A percentile compares a stretch with the other conserved stretches of the same genome.
Evolutionary conservation across 148 eudicot genomes (phyloP).

Genomic region (Fallopia convolvulus): DNA sequence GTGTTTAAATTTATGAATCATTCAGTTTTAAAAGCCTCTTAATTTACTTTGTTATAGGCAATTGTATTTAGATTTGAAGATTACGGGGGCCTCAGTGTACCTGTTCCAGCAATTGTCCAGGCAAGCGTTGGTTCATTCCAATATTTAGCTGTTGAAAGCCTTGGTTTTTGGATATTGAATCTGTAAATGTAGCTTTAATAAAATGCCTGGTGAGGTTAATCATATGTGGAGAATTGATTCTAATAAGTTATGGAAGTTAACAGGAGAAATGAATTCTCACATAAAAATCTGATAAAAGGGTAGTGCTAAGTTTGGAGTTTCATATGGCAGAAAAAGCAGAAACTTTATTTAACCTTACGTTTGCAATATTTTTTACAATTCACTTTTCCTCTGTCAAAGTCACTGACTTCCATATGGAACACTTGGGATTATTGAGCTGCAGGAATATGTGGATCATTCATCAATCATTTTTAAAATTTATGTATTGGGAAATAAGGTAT

Average conservation of each 20-base stretch:
- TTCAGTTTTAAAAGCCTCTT: neutral
- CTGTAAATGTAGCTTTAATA: neutral
- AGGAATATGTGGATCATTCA: conserved; percentile 95
- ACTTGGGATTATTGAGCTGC: conserved; percentile 21
- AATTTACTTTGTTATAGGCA: conserved; percentile 41
- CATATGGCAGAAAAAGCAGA: neutral
- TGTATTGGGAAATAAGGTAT: conserved; percentile 65
- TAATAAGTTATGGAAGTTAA: neutral
- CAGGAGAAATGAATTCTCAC: neutral
- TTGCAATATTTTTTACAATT: neutral
- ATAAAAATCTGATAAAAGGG: neutral
- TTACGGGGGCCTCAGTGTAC: conserved; percentile 62
- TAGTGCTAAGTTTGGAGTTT: neutral
- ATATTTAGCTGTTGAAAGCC: neutral
- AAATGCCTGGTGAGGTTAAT: neutral
- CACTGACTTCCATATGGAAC: neutral
- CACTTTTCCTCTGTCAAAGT: neutral
- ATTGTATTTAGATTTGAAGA: conserved; percentile 63
- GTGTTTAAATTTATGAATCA: neutral
- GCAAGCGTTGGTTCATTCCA: conserved; percentile 22
- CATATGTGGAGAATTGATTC: neutral
- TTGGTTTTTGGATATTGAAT: neutral
- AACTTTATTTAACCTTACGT: neutral
- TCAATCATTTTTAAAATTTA: conserved; percentile 74
- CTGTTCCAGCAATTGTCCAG: conserved; percentile 91